A percentile compares a stretch with the other conserved stretches of the same genome.
Conservation (phyloP, 1,284 basidiomycete genomes). For the Ceratobasidium theobromae region DNA sequence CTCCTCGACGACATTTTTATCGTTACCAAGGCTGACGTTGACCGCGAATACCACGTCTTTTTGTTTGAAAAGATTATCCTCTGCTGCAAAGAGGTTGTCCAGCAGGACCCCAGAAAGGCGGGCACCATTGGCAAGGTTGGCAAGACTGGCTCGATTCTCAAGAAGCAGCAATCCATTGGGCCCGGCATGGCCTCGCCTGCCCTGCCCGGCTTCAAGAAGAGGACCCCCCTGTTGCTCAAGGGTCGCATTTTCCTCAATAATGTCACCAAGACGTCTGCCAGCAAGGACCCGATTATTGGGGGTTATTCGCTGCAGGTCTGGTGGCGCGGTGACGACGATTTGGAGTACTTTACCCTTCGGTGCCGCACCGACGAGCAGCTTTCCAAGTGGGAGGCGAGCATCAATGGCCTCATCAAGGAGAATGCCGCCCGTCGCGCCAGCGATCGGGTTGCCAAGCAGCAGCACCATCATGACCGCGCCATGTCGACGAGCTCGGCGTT, state of each 20-base stretch:
- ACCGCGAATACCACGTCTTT: constrained; percentile 98
- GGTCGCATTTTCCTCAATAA: constrained; percentile 98
- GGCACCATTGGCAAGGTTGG: constrained; percentile 57
- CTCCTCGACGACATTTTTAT: constrained; percentile 93
- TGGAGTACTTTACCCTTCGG: constrained; percentile 92
- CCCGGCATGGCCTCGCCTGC: constrained; percentile 44
- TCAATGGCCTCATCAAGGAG: constrained; percentile 79
- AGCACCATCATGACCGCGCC: constrained; percentile 27
- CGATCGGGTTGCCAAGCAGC: constrained; percentile 36
- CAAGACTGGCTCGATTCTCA: constrained; percentile 76
- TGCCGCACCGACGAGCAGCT: constrained; percentile 93
- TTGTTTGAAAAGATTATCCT: constrained; percentile 98
- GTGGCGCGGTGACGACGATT: constrained; percentile 91
- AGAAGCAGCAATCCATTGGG: constrained; percentile 56
- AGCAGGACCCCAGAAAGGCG: constrained; percentile 38
- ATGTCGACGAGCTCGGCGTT: constrained; percentile 27
- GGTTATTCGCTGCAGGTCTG: constrained; percentile 69
- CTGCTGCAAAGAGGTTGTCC: constrained; percentile 87
- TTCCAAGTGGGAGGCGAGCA: constrained; percentile 86
- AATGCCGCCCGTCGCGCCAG: constrained; percentile 33
- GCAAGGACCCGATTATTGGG: constrained; percentile 34
- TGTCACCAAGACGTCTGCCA: constrained; percentile 73
- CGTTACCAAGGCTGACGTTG: constrained; percentile 95
- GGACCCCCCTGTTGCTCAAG: constrained; percentile 84
- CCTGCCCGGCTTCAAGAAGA: constrained; percentile 63